Conservation (phyloP, 805 yeast species). For the Candida tammaniensis region DNA sequence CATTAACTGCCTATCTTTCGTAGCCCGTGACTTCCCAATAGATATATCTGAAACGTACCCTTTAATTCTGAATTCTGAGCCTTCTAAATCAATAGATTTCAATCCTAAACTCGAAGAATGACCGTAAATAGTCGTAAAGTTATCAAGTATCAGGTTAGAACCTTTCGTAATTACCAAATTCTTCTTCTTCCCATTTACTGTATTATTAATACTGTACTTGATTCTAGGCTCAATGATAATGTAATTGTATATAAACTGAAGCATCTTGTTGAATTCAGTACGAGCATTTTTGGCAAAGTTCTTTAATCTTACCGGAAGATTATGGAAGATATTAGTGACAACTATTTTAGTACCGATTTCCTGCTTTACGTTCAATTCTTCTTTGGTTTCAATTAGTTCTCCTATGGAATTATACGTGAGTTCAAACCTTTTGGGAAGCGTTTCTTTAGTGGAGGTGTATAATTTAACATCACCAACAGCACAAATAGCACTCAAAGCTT, state of each 20-base stretch:
- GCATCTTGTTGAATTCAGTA: constrained; percentile 69
- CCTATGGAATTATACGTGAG: constrained; percentile 61
- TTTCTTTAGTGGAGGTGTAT: constrained; percentile 45
- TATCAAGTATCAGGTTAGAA: constrained; percentile 36
- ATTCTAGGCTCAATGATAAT: constrained; percentile 57
- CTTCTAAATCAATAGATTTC: constrained; percentile 42
- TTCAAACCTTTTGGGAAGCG: constrained; percentile 55
- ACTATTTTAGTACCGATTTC: constrained; percentile 62
- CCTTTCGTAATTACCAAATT: constrained; percentile 61
- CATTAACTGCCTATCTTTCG: constrained; percentile 72
- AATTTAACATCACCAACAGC: constrained; percentile 50
- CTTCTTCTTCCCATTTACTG: constrained; percentile 41
- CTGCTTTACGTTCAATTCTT: constrained; percentile 43
- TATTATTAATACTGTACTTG: constrained; percentile 57
- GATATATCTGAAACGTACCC: constrained; percentile 78
- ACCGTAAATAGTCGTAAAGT: constrained; percentile 70
- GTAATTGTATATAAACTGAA: constrained; percentile 63
- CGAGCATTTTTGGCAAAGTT: constrained; percentile 66
- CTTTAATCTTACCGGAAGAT: constrained; percentile 78
- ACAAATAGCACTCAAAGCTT: constrained; percentile 72
- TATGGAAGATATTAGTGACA: constrained; percentile 58
- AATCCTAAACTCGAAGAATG: constrained; percentile 60
- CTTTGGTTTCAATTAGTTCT: constrained; percentile 26
- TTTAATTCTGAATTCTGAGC: constrained; percentile 32
- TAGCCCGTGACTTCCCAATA: constrained; percentile 65